phyloP scores from a whole-genome alignment of 2,329 filamentous ascomycete species.

The Knufia fluminis region DNA sequence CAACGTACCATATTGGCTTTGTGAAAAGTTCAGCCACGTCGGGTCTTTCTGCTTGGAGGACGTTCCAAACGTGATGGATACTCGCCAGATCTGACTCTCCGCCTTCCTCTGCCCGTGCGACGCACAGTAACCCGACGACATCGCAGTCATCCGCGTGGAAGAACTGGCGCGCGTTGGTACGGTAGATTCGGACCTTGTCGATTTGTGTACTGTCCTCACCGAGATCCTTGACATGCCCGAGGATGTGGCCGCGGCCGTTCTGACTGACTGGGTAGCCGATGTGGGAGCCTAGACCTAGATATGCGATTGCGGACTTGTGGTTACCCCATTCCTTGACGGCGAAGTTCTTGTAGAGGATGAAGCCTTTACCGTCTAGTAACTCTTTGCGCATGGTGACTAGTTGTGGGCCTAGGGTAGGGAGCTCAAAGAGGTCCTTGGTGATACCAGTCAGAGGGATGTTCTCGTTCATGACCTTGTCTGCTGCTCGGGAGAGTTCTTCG shows the following conservation, averaged over 20 bases:
- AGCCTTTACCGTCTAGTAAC: constrained; percentile 75
- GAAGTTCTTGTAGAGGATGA: constrained; percentile 81
- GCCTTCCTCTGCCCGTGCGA: constrained; percentile 68
- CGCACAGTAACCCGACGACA: constrained; percentile 73
- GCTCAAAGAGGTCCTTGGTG: constrained; percentile 51
- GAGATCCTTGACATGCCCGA: constrained; percentile 83
- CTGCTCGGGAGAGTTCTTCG: constrained; percentile 54
- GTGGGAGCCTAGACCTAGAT: constrained; percentile 80
- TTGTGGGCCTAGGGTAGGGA: constrained; percentile 48
- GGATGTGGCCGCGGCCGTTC: constrained; percentile 73
- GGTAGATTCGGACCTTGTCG: constrained; percentile 81
- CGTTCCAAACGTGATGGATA: constrained; percentile 73
- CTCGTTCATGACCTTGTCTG: constrained; percentile 59
- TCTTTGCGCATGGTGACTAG: constrained; percentile 52
- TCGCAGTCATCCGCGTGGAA: constrained; percentile 80
- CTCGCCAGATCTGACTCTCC: constrained; percentile 77
- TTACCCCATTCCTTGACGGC: constrained; percentile 67
- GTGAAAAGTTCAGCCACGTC: constrained; percentile 69
- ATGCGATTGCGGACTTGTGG: constrained; percentile 74
- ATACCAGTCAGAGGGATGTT: constrained; percentile 64
- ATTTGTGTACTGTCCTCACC: constrained; percentile 73
- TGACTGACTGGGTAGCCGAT: constrained; percentile 83
- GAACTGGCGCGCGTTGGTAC: constrained; percentile 75
- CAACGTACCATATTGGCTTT: constrained; percentile 80
- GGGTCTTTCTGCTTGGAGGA: constrained; percentile 62